A percentile compares a stretch with the other conserved stretches of the same genome.
Conservation (phyloP, 208 protist species). For the Leishmania tropica region DNA sequence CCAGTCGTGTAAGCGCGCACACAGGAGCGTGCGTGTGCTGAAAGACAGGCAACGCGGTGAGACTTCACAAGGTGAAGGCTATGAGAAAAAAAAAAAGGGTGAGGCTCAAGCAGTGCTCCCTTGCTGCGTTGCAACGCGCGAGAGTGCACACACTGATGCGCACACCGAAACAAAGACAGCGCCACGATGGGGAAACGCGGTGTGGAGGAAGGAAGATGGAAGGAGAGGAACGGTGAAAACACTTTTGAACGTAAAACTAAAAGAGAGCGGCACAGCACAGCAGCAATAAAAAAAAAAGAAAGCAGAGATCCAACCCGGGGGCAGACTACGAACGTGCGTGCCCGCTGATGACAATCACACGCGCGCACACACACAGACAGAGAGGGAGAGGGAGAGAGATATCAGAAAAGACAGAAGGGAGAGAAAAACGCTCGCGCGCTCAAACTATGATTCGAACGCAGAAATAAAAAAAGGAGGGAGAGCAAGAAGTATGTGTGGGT, state of each 20-base stretch:
- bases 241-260: no score
- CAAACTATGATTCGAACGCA: background rate
- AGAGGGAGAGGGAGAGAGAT: no score
- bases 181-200: no score
- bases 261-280: no score
- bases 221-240: no score
- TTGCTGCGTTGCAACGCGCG: background rate
- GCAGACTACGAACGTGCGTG: background rate
- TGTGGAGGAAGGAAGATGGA: no score
- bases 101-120: background rate
- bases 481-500: background rate
- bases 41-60: background rate
- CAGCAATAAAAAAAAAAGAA: background rate
- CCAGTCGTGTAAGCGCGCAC: background rate
- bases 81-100: background rate
- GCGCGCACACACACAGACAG: no score
- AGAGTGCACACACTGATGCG: no score
- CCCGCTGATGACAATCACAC: background rate
- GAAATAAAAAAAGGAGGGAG: background rate
- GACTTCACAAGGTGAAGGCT: background rate
- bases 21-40: background rate
- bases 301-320: background rate
- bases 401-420: no score
- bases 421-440: no score
- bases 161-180: no score